A percentile compares a stretch with the other conserved stretches of the same genome.
Conservation (phyloP, 2,329 filamentous ascomycete species). For the Septoria petroselini region DNA sequence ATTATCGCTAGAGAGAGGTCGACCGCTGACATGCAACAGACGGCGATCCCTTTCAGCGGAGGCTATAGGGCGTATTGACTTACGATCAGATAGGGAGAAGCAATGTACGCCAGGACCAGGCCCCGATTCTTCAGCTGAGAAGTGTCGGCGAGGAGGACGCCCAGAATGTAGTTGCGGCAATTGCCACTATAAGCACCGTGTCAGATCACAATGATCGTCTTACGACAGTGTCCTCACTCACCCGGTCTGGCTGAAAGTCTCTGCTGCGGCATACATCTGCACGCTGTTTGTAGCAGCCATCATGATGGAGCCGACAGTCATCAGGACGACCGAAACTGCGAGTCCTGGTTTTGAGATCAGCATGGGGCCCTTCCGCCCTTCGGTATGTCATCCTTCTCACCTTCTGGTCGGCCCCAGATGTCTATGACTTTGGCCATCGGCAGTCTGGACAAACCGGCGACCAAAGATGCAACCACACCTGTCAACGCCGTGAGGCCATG, state of each 20-base stretch:
- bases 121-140: constrained; percentile 33
- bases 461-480: constrained; percentile 38
- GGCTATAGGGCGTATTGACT: too few relatives aligned
- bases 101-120: constrained; percentile 31
- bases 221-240: not conserved
- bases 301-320: constrained; percentile 30
- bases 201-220: not conserved
- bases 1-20: too few relatives aligned
- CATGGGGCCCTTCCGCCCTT: too few relatives aligned
- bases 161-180: constrained; percentile 31
- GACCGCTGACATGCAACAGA: too few relatives aligned
- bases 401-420: constrained; percentile 43
- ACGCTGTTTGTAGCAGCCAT: constrained; percentile 32
- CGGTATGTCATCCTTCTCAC: too few relatives aligned
- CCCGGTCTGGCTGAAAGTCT: constrained; percentile 33
- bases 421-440: constrained; percentile 43
- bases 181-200: constrained; percentile 17
- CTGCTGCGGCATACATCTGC: constrained; percentile 31
- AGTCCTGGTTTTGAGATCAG: too few relatives aligned
- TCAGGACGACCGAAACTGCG: constrained; percentile 36
- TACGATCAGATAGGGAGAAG: constrained; percentile 33
- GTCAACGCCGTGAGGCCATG: constrained; percentile 40
- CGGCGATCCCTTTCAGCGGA: too few relatives aligned
- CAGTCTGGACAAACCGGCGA: constrained; percentile 40
- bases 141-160: constrained; percentile 35